Evolutionary conservation across 78 protist genomes (phyloP).

Genomic region (Polysphondylium violaceum): DNA sequence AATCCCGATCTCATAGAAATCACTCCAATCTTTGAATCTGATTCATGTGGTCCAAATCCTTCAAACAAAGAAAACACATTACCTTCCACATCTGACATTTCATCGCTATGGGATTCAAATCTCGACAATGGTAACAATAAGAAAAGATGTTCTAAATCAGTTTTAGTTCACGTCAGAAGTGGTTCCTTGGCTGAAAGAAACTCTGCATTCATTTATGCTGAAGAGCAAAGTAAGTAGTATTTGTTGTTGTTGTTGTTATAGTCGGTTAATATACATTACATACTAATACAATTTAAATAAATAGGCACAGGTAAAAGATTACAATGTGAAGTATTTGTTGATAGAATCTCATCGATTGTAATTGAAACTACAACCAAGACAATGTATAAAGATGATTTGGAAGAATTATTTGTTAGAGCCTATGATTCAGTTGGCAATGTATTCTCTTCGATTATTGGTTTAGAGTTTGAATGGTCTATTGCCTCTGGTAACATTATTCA

Average conservation of each 20-base stretch:
- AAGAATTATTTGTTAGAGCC: constrained; percentile 65
- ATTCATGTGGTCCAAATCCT: not conserved
- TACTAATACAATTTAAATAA: not conserved
- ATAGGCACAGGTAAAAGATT: constrained; percentile 55
- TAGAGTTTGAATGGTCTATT: constrained; percentile 81
- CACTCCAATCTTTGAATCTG: constrained; percentile 15
- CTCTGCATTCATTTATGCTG: constrained; percentile 72
- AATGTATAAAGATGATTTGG: constrained; percentile 77
- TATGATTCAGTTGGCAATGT: constrained; percentile 80
- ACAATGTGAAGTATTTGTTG: constrained; percentile 86
- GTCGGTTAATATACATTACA: not conserved
- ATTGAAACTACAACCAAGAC: constrained; percentile 80
- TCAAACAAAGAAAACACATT: not conserved
- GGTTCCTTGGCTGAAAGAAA: constrained; percentile 19
- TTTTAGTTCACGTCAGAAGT: constrained; percentile 22
- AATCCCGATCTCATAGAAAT: constrained; percentile 68
- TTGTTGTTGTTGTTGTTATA: not conserved
- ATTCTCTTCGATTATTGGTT: constrained; percentile 75
- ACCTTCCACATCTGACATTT: not conserved
- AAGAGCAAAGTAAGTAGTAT: constrained; percentile 27
- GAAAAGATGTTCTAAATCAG: constrained; percentile 41
- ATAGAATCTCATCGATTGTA: constrained; percentile 64
- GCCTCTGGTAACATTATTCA: constrained; percentile 45
- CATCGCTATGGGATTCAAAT: constrained; percentile 4
- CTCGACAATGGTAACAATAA: not conserved